A percentile compares a stretch with the other conserved stretches of the same genome.
Evolutionary conservation across 2,329 filamentous ascomycete species (phyloP).

Genomic region (Monosporascus sp.): DNA sequence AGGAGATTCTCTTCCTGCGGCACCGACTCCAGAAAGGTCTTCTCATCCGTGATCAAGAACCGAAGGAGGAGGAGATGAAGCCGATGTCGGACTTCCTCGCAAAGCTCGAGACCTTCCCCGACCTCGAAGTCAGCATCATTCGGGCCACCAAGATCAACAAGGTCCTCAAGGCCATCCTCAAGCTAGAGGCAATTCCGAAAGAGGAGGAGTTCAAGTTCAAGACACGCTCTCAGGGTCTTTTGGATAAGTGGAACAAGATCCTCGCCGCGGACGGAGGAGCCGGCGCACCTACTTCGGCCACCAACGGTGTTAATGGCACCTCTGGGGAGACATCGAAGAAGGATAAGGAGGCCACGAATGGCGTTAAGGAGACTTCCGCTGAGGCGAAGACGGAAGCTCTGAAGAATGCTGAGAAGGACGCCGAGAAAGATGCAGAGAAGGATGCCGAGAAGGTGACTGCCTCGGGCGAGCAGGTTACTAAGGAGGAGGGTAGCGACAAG

Average conservation of each 20-base stretch:
- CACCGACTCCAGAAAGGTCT: slow-evolving; percentile 95
- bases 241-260: slow-evolving; percentile 86
- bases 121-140: slow-evolving; percentile 86
- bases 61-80: slow-evolving; percentile 81
- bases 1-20: slow-evolving; percentile 83
- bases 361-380: slow-evolving; percentile 21
- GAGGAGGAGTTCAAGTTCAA: slow-evolving; percentile 91
- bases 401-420: slow-evolving; percentile 23
- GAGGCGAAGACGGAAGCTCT: slow-evolving; percentile 23
- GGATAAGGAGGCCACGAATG: slow-evolving; percentile 29
- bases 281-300: slow-evolving; percentile 28
- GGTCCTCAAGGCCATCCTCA: slow-evolving; percentile 89
- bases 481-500: slow-evolving; percentile 32
- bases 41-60: slow-evolving; percentile 73
- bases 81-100: slow-evolving; percentile 70
- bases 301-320: slow-evolving; percentile 46
- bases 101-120: slow-evolving; percentile 72
- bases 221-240: slow-evolving; percentile 67
- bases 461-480: slow-evolving; percentile 32
- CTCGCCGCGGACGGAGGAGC: slow-evolving; percentile 55
- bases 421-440: slow-evolving; percentile 27
- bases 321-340: slow-evolving; percentile 23
- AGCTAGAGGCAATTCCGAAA: slow-evolving; percentile 76
- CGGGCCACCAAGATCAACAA: slow-evolving; percentile 96
- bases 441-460: slow-evolving; percentile 17